Evolutionary conservation across 805 yeast genomes (phyloP), one percentile per base, ranked within the genome.

Genomic region (Grigorovia humatica): DNA sequence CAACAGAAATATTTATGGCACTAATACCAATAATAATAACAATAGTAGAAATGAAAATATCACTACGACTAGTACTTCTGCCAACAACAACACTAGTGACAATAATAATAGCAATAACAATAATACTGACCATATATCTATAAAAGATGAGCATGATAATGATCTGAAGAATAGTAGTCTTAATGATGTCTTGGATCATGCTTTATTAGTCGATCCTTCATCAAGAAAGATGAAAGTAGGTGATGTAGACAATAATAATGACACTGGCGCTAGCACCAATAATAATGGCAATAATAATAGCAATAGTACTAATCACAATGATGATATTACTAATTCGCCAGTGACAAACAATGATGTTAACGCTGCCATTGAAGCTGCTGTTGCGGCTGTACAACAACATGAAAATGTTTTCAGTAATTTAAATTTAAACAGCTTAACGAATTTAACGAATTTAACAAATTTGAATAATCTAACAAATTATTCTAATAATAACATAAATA

Each of bases 331-430:
- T 15, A 57, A 55, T 44, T 51, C 54, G 19, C 57, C 52, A 46
- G 59, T 58, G 4, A 54, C 56, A 38, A 63, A 62, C 45, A 66
- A 58, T 45, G 61, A 62, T 47, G 69, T 64, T 11, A 63, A 62
- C 17, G 68, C 67, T 17, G 69, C 69, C 6, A 64, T 64, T 49
- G 69, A 66, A 5, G 69, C 69, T 8, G 69, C 68, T 3, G 69
- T 64, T 6, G 68, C 67, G 1, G 69, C 68, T 8, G 68, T 64
- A 4, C 61, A 62, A 46, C 61, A 62, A 47, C 55, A 60, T 44
- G 51, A 54, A 17, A 32, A 42, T 38, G 42, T 17, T 40, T 44
- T 20, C 46, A 27, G 27, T 27, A 27, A 44, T 44, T 20, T 38
- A 38, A 38, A 38, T 38, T 38, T 38, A 38, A 38, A 12, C 15